Evolutionary conservation across 176 grass and related monocot species (phyloP), one percentile per base, ranked within the genome.

Genomic region (Eragrostis nindensis): DNA sequence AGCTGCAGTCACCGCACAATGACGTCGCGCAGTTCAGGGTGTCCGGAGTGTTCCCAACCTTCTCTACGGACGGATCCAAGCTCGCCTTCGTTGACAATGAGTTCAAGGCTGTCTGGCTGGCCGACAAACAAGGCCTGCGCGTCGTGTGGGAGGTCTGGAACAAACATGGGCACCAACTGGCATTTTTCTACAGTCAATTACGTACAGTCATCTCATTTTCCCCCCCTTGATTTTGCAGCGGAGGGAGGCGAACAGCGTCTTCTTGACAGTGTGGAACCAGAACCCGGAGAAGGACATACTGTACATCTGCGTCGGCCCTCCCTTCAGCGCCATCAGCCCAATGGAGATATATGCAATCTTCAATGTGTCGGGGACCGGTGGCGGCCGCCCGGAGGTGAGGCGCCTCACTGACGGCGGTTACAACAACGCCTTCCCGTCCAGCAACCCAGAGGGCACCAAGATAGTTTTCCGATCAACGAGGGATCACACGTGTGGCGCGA

Each of bases 51-150:
- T 90, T 87, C 45, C 88, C 88, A 0, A 84, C 67, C 66, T 30
- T 90, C 27, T 90, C 80, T 43, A 87, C 2, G 10, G 70, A 90
- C 15, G 89, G 89, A 7, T 41, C 54, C 7, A 90, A 87, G 80
- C 84, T 90, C 0, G 84, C 89, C 8, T 90, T 90, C 25, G 89
- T 87, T 0, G 89, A 90, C 47, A 87, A 90, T 14, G 75, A 79
- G n/a, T 87, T 90, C 84, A 84, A 84, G 36, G 61, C 84, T 0
- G 68, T 90, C 3, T 90, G 84, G 89, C 8, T 90, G 3, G 89
- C 84, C 5, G 84, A 87, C 30, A 62, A 1, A 41, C 7, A 68
- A 1, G 84, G 88, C 3, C 25, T 90, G 50, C 74, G 79, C 0
- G 39, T 78, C 16, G 79, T 83, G 0, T 79, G 10, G 3, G 41